Percentiles rank a stretch among this genome's conserved stretches.
phyloP scores from a whole-genome alignment of 1,284 basidiomycete species.

The Melampsora americana region DNA sequence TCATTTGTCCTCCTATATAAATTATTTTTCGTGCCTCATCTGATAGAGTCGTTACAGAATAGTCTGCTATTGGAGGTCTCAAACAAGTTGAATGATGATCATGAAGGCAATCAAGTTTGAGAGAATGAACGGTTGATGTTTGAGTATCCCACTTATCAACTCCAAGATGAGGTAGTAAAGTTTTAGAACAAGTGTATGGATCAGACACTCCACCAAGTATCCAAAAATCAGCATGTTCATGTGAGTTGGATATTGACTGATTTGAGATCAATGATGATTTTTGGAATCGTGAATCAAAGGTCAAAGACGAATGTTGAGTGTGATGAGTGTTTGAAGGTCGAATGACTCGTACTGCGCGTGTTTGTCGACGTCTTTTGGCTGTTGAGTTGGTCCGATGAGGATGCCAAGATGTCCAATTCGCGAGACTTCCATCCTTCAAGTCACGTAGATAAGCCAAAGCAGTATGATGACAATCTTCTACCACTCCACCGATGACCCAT shows the following conservation, averaged over 20 bases:
- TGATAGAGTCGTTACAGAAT: not conserved
- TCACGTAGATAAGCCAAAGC: not conserved
- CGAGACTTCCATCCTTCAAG: not conserved
- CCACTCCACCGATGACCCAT: conserved; percentile 1
- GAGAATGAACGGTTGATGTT: not conserved
- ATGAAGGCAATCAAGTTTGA: not conserved
- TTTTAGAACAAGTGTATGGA: not conserved
- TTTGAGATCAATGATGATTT: not conserved
- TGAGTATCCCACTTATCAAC: not conserved
- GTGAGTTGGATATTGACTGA: not conserved
- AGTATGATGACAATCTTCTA: not conserved
- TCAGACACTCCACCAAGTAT: not conserved
- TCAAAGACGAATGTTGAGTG: not conserved
- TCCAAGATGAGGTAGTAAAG: not conserved
- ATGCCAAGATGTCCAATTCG: not conserved
- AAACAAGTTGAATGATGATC: not conserved
- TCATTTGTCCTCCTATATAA: conserved; percentile 1
- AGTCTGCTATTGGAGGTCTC: conserved; percentile 2
- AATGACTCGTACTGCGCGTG: not conserved
- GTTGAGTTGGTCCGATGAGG: not conserved
- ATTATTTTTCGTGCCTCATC: not conserved
- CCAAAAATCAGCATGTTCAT: not conserved
- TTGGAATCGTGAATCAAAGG: not conserved
- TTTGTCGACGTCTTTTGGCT: not conserved
- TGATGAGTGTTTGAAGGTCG: not conserved